Conservation (phyloP, 352 stramenopile species). For the Globisporangium viniferum region DNA sequence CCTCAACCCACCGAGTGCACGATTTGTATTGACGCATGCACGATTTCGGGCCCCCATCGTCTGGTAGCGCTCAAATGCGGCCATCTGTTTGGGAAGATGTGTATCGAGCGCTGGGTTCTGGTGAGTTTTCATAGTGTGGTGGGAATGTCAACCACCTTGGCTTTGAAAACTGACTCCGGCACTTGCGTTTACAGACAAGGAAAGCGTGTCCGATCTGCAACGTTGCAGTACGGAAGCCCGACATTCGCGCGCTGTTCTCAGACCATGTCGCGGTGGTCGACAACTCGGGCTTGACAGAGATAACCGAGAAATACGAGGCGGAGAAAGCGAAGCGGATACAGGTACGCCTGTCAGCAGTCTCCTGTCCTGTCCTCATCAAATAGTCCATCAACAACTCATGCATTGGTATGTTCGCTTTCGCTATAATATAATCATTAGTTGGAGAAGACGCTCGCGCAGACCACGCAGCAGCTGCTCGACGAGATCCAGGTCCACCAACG, state of each 20-base stretch:
- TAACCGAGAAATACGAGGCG: slow-evolving; percentile 52
- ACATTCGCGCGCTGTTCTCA: slow-evolving; percentile 58
- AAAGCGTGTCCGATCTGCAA: slow-evolving; percentile 31
- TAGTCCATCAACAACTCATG: not conserved
- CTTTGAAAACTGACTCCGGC: not conserved
- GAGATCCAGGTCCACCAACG: not conserved
- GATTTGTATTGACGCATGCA: slow-evolving; percentile 74
- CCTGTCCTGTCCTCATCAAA: not conserved
- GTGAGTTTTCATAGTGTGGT: slow-evolving; percentile 6
- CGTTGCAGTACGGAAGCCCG: slow-evolving; percentile 28
- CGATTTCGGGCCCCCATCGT: slow-evolving; percentile 49
- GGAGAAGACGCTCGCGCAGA: not conserved
- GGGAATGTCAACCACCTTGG: too few relatives aligned
- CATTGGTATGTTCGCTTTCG: not conserved
- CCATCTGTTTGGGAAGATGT: slow-evolving; percentile 71
- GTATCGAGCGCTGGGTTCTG: slow-evolving; percentile 69
- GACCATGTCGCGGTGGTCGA: slow-evolving; percentile 54
- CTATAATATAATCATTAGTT: not conserved
- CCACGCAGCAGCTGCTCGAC: slow-evolving; percentile 4
- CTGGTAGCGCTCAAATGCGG: slow-evolving; percentile 73
- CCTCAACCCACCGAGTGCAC: slow-evolving; percentile 65
- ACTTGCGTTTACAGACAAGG: not conserved
- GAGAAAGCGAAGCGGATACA: slow-evolving; percentile 43
- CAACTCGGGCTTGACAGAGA: slow-evolving; percentile 5
- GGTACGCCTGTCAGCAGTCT: not conserved